A percentile compares a stretch with the other conserved stretches of the same genome.
Evolutionary conservation across 768 basidiomycete species (phyloP).

Genomic region (Kwoniella botswanensis): DNA sequence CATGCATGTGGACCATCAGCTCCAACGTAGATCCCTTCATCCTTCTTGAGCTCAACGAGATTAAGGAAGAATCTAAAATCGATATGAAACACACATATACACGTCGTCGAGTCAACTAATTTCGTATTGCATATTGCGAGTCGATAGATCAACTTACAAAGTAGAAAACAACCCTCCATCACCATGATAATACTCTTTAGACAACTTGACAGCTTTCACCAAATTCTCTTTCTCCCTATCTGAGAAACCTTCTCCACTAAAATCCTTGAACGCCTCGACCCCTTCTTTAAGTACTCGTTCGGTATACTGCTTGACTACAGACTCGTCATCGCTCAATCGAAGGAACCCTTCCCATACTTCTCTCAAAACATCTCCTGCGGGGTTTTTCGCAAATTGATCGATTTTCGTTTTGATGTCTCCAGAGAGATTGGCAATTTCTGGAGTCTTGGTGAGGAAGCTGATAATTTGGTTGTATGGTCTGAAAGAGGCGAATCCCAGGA

Average conservation of each 20-base stretch:
- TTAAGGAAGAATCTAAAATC: slow-evolving; percentile 79
- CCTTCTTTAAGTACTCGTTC: slow-evolving; percentile 63
- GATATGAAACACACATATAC: not conserved
- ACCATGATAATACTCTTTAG: slow-evolving; percentile 43
- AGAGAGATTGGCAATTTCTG: slow-evolving; percentile 76
- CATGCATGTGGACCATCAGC: slow-evolving; percentile 97
- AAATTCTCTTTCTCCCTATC: slow-evolving; percentile 37
- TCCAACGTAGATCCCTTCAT: slow-evolving; percentile 90
- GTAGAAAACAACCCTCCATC: slow-evolving; percentile 39
- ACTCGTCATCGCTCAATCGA: slow-evolving; percentile 37
- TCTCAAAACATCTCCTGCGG: slow-evolving; percentile 62
- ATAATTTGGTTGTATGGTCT: slow-evolving; percentile 75
- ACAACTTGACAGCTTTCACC: slow-evolving; percentile 35
- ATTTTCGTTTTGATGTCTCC: slow-evolving; percentile 61
- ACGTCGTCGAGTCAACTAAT: not conserved
- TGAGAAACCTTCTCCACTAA: slow-evolving; percentile 20
- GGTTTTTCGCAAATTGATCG: slow-evolving; percentile 62
- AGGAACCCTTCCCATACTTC: slow-evolving; percentile 68
- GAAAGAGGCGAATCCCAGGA: slow-evolving; percentile 89
- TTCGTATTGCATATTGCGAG: too few species aligned
- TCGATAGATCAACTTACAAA: not conserved
- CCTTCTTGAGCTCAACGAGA: slow-evolving; percentile 74
- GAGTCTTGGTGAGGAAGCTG: slow-evolving; percentile 66
- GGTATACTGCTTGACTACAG: slow-evolving; percentile 61
- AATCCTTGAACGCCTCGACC: slow-evolving; percentile 16